These are phyloP conservation scores for Cinnamomum micranthum DNA, from an alignment of 164 flowering plant species.

Conservation along the genomic window DNA sequence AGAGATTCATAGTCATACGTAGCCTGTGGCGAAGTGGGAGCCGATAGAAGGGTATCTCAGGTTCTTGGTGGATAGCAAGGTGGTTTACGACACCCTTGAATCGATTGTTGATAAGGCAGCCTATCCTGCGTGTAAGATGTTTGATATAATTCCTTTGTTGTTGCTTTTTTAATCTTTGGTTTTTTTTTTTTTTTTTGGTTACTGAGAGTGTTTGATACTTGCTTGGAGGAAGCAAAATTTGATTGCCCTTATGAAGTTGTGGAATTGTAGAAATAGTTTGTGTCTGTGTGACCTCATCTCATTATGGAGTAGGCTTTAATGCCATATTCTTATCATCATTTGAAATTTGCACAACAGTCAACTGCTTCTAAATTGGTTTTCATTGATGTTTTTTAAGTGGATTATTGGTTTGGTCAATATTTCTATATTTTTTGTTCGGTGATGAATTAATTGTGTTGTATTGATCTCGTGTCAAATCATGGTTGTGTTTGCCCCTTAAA, in stretches of 20 bases:
- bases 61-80: no score
- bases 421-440: no score
- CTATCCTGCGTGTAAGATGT: no score
- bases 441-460: no score
- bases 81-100: no score
- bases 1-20: no score
- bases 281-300: background rate
- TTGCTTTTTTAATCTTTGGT: no score
- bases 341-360: background rate
- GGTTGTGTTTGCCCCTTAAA: background rate
- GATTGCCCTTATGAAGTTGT: background rate
- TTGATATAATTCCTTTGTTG: rapidly evolving
- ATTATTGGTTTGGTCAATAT: background rate
- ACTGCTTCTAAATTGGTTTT: no score
- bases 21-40: rapidly evolving
- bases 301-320: no score
- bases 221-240: background rate
- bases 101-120: no score
- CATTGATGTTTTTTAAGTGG: background rate
- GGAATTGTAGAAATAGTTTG: background rate
- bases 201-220: no score
- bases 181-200: no score
- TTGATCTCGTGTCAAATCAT: background rate
- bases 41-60: rapidly evolving
- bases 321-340: background rate